phyloP scores from a whole-genome alignment of 352 stramenopile genomes.

The Phytophthora fragariae region DNA sequence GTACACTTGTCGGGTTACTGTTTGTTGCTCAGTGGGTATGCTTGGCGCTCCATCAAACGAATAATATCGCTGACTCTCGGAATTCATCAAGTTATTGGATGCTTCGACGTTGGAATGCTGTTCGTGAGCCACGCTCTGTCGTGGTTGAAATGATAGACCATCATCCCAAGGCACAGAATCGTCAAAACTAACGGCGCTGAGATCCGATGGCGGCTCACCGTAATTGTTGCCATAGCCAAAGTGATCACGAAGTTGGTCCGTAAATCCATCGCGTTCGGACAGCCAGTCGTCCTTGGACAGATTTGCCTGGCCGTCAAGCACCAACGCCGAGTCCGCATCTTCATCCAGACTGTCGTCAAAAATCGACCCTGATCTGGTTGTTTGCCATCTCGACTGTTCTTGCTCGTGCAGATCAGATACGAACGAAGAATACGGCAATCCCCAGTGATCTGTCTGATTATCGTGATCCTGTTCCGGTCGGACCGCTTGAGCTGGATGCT shows the following conservation, averaged over 20 bases:
- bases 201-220: constrained; percentile 50
- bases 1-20: constrained; percentile 5
- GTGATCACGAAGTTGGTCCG: constrained; percentile 27
- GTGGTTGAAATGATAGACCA: constrained; percentile 50
- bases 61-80: background rate
- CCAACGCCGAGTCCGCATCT: constrained; percentile 50
- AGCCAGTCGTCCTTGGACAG: constrained; percentile 32
- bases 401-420: constrained; percentile 37
- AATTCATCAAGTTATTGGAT: background rate
- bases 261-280: constrained; percentile 11
- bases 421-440: constrained; percentile 38
- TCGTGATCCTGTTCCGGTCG: constrained; percentile 19
- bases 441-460: constrained; percentile 21
- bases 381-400: constrained; percentile 27
- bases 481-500: background rate
- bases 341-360: constrained; percentile 51
- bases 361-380: constrained; percentile 3
- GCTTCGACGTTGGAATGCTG: constrained; percentile 9
- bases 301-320: constrained; percentile 42
- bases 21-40: background rate
- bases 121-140: constrained; percentile 20
- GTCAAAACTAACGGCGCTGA: constrained; percentile 81
- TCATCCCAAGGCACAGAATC: constrained; percentile 84
- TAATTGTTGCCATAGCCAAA: constrained; percentile 33
- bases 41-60: constrained; percentile 7